Base-by-base conservation (phyloP, 2,329 filamentous ascomycete species). In the Mollisiaceae sp. region DNA sequence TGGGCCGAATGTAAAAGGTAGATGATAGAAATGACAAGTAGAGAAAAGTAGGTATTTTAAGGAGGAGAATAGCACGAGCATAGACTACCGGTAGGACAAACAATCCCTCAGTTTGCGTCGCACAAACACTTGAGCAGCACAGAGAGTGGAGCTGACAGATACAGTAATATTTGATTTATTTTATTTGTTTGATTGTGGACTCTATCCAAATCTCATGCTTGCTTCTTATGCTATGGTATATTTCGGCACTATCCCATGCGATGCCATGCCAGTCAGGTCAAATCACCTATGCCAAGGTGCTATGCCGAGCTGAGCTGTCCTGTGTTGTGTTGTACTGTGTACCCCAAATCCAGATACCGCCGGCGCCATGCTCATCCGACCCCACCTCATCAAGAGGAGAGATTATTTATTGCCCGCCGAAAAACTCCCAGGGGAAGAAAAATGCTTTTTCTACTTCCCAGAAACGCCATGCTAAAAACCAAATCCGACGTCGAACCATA, bases 391-490 rank as follows among this genome's bases (percentile, higher is more conserved):
- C 50, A 54, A 54, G 50, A 54, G 50, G 22, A 32, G 50, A 57
- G 55, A 20, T 9, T 5, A 8, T 18, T 15, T 2, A 4, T 11
- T 8, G 2, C 24, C 18, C 32, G 20, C 18, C 18, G 8, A n/a
- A 50, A 50, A n/a, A n/a, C n/a, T n/a, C n/a, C 14, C n/a, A 20
- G 45, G n/a, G 45, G n/a, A 50, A 32, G 45, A 20, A 18, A 22
- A 8, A 41, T 39, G 32, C 55, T 57, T 38, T 38, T 57, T 36
- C 27, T 32, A 15, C 55, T 57, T 57, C 55, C 52, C 24, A 57
- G 20, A 22, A 57, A 57, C 55, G 55, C 55, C 55, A 39, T 22
- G 55, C 55, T 57, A 14, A 54, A 20, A 56, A 56, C 52, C 52
- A 22, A n/a, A 50, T 20, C n/a, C n/a, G n/a, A n/a, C n/a, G 9